Conservation (phyloP, 495 filamentous ascomycete species). For the Achaetomiella virescens region DNA sequence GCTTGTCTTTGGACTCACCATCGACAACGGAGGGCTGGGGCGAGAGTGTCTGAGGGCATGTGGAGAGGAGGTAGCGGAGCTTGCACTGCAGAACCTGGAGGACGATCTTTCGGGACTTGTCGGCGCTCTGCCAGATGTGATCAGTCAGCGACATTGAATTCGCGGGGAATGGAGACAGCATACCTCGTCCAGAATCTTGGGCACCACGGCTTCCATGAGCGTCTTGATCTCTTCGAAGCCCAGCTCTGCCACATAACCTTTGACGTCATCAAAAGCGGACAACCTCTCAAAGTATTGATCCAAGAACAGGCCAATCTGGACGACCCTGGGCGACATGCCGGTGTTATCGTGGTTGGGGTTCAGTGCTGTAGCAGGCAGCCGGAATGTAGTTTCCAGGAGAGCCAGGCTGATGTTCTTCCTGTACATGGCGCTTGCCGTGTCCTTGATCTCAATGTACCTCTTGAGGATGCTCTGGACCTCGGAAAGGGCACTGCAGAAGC, state of each 20-base stretch:
- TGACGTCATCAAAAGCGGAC: slow-evolving; percentile 33
- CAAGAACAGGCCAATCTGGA: slow-evolving; percentile 28
- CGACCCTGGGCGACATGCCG: slow-evolving; percentile 23
- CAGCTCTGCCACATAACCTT: slow-evolving; percentile 27
- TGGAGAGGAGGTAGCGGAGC: slow-evolving; percentile 29
- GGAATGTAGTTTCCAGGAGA: slow-evolving; percentile 23
- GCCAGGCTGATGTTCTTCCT: slow-evolving; percentile 30
- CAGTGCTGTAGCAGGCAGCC: slow-evolving; percentile 5
- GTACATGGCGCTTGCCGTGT: slow-evolving; percentile 26
- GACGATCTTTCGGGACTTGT: slow-evolving; percentile 15
- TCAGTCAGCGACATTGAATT: neutral
- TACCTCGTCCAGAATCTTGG: slow-evolving; percentile 23
- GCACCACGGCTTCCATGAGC: slow-evolving; percentile 25
- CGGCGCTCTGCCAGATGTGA: slow-evolving; percentile 8
- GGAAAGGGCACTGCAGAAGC: slow-evolving; percentile 23
- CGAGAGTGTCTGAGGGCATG: slow-evolving; percentile 29
- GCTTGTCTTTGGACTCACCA: slow-evolving; percentile 17
- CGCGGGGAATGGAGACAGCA: neutral
- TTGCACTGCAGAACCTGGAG: slow-evolving; percentile 24
- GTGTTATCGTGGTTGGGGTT: slow-evolving; percentile 6
- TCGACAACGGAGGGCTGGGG: slow-evolving; percentile 19
- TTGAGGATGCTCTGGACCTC: slow-evolving; percentile 26
- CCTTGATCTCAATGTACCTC: slow-evolving; percentile 23
- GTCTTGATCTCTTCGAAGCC: slow-evolving; percentile 25
- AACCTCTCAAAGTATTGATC: slow-evolving; percentile 29